Evolutionary conservation across 495 filamentous ascomycete genomes (phyloP), one percentile per base, ranked within the genome.

Genomic region (Clavariopsis aquatica): DNA sequence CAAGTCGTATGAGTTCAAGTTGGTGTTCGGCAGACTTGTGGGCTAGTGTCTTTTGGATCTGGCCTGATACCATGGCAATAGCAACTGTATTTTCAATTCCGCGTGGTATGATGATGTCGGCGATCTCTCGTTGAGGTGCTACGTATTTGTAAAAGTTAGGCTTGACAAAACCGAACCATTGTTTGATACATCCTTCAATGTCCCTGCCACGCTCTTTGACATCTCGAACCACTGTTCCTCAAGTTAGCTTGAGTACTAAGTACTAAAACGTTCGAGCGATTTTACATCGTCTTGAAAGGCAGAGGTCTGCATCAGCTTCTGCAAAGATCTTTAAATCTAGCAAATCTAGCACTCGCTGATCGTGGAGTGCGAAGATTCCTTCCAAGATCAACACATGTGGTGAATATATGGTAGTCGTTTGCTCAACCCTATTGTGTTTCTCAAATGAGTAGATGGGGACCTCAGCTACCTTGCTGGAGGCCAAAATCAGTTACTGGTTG

Each of bases 261-360:
- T 55, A 19, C 67, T 66, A 57, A 62, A 10, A 28, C 19, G 12
- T 24, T 20, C 0, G 57, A 31, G 36, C 55, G 31, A 79, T 86
- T 27, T 68, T 80, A 96, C 93, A 84, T 87, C 94, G 84, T 77
- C 94, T 84, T 41, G 92, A 93, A 45, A 98, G 81, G 69, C 94
- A 98, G 17, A 93, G 87, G 74, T 98, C 94, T 70, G 90, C 87
- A 75, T 98, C 94, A 7, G 92, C 96, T 76, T 98, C 94, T 58
- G 92, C 92, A 72, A 96, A 98, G 23, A 98, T 96, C 87, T 87
- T 96, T 78, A 97, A 87, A 78, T 98, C 94, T 64, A 98, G 78
- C 52, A 98, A 76, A 4, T 96, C 90, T 53, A 94, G 79, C 13
- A 98, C 86, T 60, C 93, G 83, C 24, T 83, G 85, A 71, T 98